phyloP scores from a whole-genome alignment of 2,329 filamentous ascomycete genomes.

The Talaromyces sp. region DNA sequence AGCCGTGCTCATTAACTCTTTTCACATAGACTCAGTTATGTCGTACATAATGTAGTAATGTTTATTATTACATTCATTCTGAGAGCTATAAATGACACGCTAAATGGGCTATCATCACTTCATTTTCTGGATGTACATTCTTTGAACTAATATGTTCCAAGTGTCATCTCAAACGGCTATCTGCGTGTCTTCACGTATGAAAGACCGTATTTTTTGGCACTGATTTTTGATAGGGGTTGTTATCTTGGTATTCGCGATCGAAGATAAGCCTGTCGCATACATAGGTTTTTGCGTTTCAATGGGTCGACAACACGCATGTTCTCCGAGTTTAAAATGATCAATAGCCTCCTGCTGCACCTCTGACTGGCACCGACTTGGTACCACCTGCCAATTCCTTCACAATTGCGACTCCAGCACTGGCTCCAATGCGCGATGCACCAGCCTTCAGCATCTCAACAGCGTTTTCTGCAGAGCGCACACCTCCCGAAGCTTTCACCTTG shows the following conservation, averaged over 20 bases:
- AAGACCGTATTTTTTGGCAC: not conserved
- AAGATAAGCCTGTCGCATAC: not conserved
- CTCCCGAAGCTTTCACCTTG: slow-evolving; percentile 57
- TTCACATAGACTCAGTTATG: not conserved
- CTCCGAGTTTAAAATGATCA: not conserved
- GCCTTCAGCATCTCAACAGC: slow-evolving; percentile 51
- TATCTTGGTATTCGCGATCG: not conserved
- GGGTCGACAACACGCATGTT: not conserved
- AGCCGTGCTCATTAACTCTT: not conserved
- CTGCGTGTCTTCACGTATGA: not conserved
- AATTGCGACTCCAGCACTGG: slow-evolving; percentile 53
- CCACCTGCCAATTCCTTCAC: slow-evolving; percentile 38
- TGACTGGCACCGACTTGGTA: slow-evolving; percentile 10
- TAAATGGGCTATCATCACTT: not conserved
- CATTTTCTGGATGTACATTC: not conserved
- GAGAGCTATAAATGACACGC: not conserved
- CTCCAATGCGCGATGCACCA: slow-evolving; percentile 53
- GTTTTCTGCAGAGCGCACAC: slow-evolving; percentile 47
- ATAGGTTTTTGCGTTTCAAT: not conserved
- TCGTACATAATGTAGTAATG: not conserved
- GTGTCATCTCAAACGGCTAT: not conserved
- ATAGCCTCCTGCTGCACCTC: slow-evolving; percentile 16
- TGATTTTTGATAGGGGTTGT: not conserved
- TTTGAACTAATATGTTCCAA: not conserved
- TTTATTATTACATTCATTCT: not conserved